Evolutionary conservation across 2,329 filamentous ascomycete genomes (phyloP).

Genomic region (Tolypocladium ovalisporum): DNA sequence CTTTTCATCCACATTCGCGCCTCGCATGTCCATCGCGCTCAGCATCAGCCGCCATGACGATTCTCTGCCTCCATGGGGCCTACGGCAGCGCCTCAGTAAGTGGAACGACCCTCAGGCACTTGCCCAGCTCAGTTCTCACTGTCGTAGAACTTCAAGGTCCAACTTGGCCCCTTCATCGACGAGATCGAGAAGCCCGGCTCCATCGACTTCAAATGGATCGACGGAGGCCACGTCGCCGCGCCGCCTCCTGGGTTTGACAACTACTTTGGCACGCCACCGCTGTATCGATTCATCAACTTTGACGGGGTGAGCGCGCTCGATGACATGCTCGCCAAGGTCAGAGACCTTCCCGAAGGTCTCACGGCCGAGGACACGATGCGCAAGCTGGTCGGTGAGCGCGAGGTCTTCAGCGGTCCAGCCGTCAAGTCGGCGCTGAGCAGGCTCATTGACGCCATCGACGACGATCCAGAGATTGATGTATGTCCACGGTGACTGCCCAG

Average conservation of each 20-base stretch:
- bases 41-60: conserved; percentile 31
- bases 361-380: conserved; percentile 46
- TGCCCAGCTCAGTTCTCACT: neutral
- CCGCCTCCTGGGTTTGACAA: conserved; percentile 44
- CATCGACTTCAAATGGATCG: conserved; percentile 34
- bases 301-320: conserved; percentile 30
- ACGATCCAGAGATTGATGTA: conserved; percentile 21
- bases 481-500: neutral
- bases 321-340: conserved; percentile 38
- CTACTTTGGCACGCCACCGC: conserved; percentile 44
- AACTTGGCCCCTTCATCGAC: conserved; percentile 27
- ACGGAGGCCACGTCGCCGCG: conserved; percentile 36
- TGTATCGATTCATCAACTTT: conserved; percentile 43
- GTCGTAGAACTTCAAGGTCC: conserved; percentile 42
- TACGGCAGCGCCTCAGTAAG: conserved; percentile 45
- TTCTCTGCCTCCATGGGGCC: conserved; percentile 46
- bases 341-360: conserved; percentile 40
- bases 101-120: neutral
- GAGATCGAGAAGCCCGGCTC: conserved; percentile 7
- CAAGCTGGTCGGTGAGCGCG: conserved; percentile 28
- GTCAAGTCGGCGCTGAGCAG: conserved; percentile 8
- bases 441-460: conserved; percentile 33
- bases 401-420: conserved; percentile 6
- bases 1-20: neutral
- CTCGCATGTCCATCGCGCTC: neutral